Conservation (phyloP, 2,329 filamentous ascomycete species). For the Polytolypa hystricis region DNA sequence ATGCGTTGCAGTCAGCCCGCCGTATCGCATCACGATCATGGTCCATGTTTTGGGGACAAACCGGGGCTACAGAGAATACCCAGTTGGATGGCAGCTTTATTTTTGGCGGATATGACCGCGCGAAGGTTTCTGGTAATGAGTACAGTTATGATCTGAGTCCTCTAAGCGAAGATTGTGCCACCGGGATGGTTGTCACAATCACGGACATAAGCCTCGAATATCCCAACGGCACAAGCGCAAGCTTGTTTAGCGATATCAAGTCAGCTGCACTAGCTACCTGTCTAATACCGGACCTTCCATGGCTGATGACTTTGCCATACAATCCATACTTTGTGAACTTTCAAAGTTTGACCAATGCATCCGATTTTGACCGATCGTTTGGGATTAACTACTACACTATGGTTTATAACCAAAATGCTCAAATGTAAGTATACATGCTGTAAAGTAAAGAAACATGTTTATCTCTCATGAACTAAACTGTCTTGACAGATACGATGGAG, state of each 20-base stretch:
- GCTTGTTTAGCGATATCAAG: background rate
- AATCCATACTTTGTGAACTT: background rate
- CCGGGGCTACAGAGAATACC: background rate
- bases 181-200: conserved; percentile 5
- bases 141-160: background rate
- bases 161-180: conserved; percentile 4
- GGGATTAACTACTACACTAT: conserved; percentile 2
- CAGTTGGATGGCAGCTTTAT: conserved; percentile 10
- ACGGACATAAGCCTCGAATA: conserved; percentile 3
- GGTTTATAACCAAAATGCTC: no score
- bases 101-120: conserved; percentile 8
- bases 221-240: background rate
- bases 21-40: conserved; percentile 8
- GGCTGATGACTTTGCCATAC: background rate
- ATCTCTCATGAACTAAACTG: no score
- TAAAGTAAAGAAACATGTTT: background rate
- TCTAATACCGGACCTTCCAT: background rate
- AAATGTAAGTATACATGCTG: background rate
- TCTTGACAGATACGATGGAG: conserved; percentile 5
- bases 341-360: conserved; percentile 2
- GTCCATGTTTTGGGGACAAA: conserved; percentile 9
- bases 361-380: background rate
- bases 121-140: conserved; percentile 6
- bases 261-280: background rate
- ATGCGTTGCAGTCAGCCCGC: background rate